Evolutionary conservation across 2,329 filamentous ascomycete genomes (phyloP), one percentile per base, ranked within the genome.

Genomic region (Lachnellula cervina): DNA sequence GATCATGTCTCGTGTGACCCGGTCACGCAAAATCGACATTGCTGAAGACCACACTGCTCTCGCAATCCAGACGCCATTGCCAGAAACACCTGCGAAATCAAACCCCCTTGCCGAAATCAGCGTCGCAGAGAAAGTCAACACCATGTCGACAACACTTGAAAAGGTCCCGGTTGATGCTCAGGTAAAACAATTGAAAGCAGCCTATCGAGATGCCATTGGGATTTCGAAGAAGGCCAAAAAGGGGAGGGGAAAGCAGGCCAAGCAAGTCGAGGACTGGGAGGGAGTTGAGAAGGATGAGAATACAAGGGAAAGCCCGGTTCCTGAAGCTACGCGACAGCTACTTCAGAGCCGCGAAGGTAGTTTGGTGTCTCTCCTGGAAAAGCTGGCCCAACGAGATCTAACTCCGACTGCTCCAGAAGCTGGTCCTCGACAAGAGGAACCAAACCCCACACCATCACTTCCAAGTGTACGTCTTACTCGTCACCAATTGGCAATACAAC

Each of bases 161-260:
- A 66, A 64, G 9, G 54, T 57, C 42, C 49, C 56, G 17, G 49
- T 66, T 9, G 62, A 62, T 23, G 59, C 60, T 23, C 63, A 69
- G 47, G 49, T 69, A 34, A 68, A 67, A 53, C 59, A 59, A 40
- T 59, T 70, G 25, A 70, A 70, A 55, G 67, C 67, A 45, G 68
- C 67, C 23, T 70, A 69, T 58, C 61, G 64, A 52, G 62, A 46
- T 47, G 67, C 67, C 38, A 63, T 70, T 56, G 64, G 68, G 2
- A 51, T 54, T 49, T 59, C 52, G 19, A 69, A 66, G 56, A 65
- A 59, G 53, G 49, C 45, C 40, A 67, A 60, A 46, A 69, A 65
- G 54, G 50, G 45, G 13, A 61, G 62, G 55, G 61, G 55, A 47
- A 67, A 60, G 25, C 25, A 25, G 52, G n/a, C 23, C 44, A 66